phyloP scores from a whole-genome alignment of 2,329 filamentous ascomycete species.

The Clathrospora elynae region DNA sequence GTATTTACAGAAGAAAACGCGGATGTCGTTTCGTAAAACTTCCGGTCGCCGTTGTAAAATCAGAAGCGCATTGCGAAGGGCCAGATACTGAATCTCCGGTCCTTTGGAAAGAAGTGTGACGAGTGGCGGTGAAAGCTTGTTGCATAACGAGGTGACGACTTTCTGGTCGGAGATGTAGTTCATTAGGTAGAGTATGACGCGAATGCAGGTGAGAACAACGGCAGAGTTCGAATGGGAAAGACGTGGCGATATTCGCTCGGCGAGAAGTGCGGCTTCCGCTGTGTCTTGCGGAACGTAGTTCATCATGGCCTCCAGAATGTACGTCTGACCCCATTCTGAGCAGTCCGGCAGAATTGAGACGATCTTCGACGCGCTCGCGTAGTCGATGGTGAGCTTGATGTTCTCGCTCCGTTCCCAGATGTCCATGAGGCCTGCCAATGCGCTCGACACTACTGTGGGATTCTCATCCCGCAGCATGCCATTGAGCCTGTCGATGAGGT shows the following conservation, averaged over 20 bases:
- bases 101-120: constrained; percentile 95
- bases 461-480: constrained; percentile 91
- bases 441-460: constrained; percentile 94
- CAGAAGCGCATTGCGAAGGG: constrained; percentile 87
- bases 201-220: constrained; percentile 93
- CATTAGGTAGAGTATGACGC: constrained; percentile 96
- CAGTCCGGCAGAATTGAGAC: constrained; percentile 95
- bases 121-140: constrained; percentile 91
- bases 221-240: constrained; percentile 96
- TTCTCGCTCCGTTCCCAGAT: constrained; percentile 98
- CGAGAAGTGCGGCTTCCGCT: constrained; percentile 83
- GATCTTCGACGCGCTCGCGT: constrained; percentile 96
- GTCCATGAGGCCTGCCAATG: constrained; percentile 88
- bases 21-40: constrained; percentile 92
- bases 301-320: constrained; percentile 97
- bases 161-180: constrained; percentile 96
- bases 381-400: constrained; percentile 98
- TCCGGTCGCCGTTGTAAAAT: constrained; percentile 93
- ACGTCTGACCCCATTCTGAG: constrained; percentile 99
- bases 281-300: constrained; percentile 94
- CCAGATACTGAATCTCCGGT: constrained; percentile 97
- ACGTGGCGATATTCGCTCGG: constrained; percentile 92
- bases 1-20: constrained; percentile 99
- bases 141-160: constrained; percentile 82
- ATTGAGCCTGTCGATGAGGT: constrained; percentile 91